phyloP scores from a whole-genome alignment of 2,329 filamentous ascomycete genomes.

The Pezicula radicicola region DNA sequence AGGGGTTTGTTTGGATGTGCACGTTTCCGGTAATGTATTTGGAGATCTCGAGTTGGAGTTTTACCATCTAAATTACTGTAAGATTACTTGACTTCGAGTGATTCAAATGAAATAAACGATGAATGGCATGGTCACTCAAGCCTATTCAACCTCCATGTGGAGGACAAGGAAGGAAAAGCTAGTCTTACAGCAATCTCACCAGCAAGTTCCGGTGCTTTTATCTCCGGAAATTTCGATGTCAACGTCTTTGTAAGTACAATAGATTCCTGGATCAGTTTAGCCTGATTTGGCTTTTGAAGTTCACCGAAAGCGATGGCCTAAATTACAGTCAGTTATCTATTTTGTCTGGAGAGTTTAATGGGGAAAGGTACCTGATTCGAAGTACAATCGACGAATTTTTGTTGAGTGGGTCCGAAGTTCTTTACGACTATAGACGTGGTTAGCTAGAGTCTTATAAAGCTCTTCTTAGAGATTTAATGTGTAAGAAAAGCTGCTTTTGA shows the following conservation, averaged over 20 bases:
- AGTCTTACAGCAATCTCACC: conserved; percentile 50
- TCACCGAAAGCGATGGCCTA: conserved; percentile 49
- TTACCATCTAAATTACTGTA: conserved; percentile 43
- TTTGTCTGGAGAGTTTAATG: not conserved
- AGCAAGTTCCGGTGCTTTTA: conserved; percentile 44
- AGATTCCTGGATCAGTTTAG: conserved; percentile 33
- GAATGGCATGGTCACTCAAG: too few relatives aligned
- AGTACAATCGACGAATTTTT: conserved; percentile 46
- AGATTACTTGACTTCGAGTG: not conserved
- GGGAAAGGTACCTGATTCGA: conserved; percentile 44
- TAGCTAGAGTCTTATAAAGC: not conserved
- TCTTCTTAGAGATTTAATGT: not conserved
- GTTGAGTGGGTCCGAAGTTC: conserved; percentile 33
- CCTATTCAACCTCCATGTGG: too few relatives aligned
- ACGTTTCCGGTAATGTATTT: conserved; percentile 47
- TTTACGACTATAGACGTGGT: conserved; percentile 34
- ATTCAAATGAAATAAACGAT: too few relatives aligned
- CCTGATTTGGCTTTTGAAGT: conserved; percentile 38
- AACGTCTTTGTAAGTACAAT: conserved; percentile 31
- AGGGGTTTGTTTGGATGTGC: conserved; percentile 60
- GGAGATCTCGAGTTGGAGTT: conserved; percentile 48
- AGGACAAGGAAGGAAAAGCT: not conserved
- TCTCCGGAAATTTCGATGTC: conserved; percentile 28
- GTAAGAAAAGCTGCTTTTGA: not conserved
- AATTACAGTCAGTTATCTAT: not conserved